Evolutionary conservation across 2,329 filamentous ascomycete species (phyloP), one percentile per base, ranked within the genome.

Genomic region (Tympanopsis confertula): DNA sequence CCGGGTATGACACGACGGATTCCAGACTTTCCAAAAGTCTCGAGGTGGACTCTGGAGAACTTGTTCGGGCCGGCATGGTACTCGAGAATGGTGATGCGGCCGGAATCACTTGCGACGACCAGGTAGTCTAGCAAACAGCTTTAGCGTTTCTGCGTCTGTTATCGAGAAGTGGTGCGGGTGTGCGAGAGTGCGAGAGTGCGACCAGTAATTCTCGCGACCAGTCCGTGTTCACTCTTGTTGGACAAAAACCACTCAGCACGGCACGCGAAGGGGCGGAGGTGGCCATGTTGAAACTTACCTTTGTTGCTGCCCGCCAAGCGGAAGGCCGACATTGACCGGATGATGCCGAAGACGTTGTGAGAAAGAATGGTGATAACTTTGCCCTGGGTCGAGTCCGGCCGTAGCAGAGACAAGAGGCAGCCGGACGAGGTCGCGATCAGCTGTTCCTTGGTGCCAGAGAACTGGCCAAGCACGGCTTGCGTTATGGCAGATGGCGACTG

Each of bases 11-110:
- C 89, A 50, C 91, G 79, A 41, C 93, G 80, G 38, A 96, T 76
- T 24, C 91, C 93, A 5, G 91, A 96, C 62, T 98, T 98, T 48
- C 91, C 91, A 57, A 94, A 99, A 1, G 93, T 98, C 66, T 99
- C 93, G 40, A 95, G 74, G 53, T 96, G 91, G 45, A 96, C 74
- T 35, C 86, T 80, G 50, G 79, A 79, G 61, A 98, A 95, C 35
- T 78, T 78, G 57, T 94, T 94, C 57, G 87, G 79, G 14, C 83
- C 74, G 13, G 85, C 81, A 26, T 89, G 65, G 58, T 95, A 99
- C 62, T 95, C 89, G 56, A 96, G 71, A 50, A 96, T 87, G 18
- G 89, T 82, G 51, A 98, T 89, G 36, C 91, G 84, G 46, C 91
- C 91, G 19, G 91, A 96, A 63, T 99, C 91, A 36, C 87, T 94